A percentile compares a stretch with the other conserved stretches of the same genome.
phyloP scores from a whole-genome alignment of 2,329 filamentous ascomycete genomes.

The Didymella pinodella region DNA sequence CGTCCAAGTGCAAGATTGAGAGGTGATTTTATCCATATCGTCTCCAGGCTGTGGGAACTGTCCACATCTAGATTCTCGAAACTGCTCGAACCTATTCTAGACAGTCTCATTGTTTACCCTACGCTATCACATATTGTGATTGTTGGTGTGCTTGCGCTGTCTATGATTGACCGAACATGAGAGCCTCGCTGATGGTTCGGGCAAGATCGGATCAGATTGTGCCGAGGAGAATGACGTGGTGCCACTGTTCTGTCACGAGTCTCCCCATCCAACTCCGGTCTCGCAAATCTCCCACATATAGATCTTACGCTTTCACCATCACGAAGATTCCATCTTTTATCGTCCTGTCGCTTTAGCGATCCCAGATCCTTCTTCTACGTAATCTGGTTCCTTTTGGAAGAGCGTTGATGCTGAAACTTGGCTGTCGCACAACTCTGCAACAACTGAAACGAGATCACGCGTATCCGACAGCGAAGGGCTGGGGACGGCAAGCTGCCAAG shows the following conservation, averaged over 20 bases:
- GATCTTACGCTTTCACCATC: not conserved
- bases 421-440: conserved; percentile 10
- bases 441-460: conserved; percentile 13
- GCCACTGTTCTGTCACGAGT: conserved; percentile 8
- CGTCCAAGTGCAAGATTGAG: not conserved
- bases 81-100: not conserved
- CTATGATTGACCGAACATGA: not conserved
- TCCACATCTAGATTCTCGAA: not conserved
- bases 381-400: conserved; percentile 7
- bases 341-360: not conserved
- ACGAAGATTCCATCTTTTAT: not conserved
- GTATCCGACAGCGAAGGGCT: conserved; percentile 5
- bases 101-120: not conserved
- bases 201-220: conserved; percentile 9
- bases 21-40: not conserved
- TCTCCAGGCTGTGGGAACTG: not conserved
- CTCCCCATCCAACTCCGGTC: conserved; percentile 11
- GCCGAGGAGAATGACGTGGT: conserved; percentile 20
- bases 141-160: not conserved
- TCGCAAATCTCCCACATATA: not conserved
- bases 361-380: not conserved
- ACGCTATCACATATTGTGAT: not conserved
- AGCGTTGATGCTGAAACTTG: conserved; percentile 12
- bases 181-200: conserved; percentile 19
- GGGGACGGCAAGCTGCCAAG: conserved; percentile 5